These are phyloP conservation scores for Hanseniaspora gamundiae DNA, from an alignment of 1,139 yeast genomes.

Conservation along the genomic window DNA sequence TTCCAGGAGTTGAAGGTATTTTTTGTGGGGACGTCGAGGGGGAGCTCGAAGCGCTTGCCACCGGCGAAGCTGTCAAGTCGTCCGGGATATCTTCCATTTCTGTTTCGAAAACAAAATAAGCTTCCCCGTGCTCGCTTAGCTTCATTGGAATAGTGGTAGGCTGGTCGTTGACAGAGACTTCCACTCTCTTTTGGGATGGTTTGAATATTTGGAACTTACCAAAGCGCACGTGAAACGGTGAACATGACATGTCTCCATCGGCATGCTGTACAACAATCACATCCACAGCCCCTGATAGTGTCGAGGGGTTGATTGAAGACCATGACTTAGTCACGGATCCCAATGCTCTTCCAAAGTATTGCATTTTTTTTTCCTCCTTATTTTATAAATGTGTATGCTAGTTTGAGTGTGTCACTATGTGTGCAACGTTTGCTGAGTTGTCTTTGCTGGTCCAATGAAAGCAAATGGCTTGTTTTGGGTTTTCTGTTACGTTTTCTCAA, in stretches of 20 bases:
- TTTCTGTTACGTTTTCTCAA: not conserved
- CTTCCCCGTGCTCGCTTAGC: conserved; percentile 95
- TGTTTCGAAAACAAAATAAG: conserved; percentile 91
- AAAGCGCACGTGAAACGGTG: conserved; percentile 94
- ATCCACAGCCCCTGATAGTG: conserved; percentile 94
- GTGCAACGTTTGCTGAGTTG: not conserved
- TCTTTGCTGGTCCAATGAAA: too few species aligned
- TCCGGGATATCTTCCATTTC: conserved; percentile 53
- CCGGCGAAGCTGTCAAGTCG: conserved; percentile 75
- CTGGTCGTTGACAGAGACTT: conserved; percentile 71
- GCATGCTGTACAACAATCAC: conserved; percentile 93
- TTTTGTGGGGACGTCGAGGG: conserved; percentile 42
- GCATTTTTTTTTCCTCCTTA: too few species aligned
- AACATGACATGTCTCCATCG: conserved; percentile 70
- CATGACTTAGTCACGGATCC: conserved; percentile 93
- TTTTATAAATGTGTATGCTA: too few species aligned
- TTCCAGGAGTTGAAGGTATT: conserved; percentile 26
- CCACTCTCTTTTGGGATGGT: conserved; percentile 95
- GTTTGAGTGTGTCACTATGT: not conserved
- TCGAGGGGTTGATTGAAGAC: conserved; percentile 94
- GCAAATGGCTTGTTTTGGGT: too few species aligned
- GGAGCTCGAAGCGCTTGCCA: conserved; percentile 67
- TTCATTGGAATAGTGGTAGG: conserved; percentile 87
- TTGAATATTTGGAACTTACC: conserved; percentile 86
- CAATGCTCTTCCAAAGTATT: conserved; percentile 90